phyloP scores from a whole-genome alignment of 2,329 filamentous ascomycete genomes.

The Paraphaeosphaeria minitans region DNA sequence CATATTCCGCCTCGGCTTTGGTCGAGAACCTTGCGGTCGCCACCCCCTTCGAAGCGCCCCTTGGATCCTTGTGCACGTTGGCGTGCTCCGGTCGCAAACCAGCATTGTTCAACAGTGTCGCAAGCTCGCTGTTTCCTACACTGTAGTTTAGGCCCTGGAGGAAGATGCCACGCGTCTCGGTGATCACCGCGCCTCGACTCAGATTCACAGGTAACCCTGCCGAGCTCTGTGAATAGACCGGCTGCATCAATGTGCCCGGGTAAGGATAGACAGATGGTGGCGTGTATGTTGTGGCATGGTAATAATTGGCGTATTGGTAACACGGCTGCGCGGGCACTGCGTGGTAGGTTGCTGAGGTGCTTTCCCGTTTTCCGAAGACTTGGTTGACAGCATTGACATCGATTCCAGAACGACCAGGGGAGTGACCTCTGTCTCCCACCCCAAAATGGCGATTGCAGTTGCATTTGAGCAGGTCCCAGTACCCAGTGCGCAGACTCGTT shows the following conservation, averaged over 20 bases:
- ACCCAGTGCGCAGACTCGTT: constrained; percentile 32
- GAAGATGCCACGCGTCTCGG: constrained; percentile 46
- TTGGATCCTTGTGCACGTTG: constrained; percentile 32
- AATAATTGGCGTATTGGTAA: constrained; percentile 33
- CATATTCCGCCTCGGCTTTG: constrained; percentile 37
- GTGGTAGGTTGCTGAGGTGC: constrained; percentile 17
- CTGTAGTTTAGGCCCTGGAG: constrained; percentile 40
- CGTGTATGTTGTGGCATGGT: constrained; percentile 25
- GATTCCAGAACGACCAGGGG: constrained; percentile 36
- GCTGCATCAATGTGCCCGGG: constrained; percentile 24
- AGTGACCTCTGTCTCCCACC: constrained; percentile 34
- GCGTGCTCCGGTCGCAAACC: constrained; percentile 30
- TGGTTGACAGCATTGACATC: constrained; percentile 35
- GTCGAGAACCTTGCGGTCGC: constrained; percentile 41
- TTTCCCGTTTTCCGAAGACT: constrained; percentile 19
- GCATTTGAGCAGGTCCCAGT: constrained; percentile 39
- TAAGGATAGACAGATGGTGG: constrained; percentile 23
- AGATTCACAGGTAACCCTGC: constrained; percentile 45
- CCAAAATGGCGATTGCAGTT: constrained; percentile 41
- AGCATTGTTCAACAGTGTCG: constrained; percentile 30
- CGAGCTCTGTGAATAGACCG: constrained; percentile 38
- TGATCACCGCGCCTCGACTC: constrained; percentile 40
- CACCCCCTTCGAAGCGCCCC: constrained; percentile 37
- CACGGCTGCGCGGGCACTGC: constrained; percentile 19
- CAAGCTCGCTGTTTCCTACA: constrained; percentile 32